Evolutionary conservation across 306 rosid genomes (phyloP).

Genomic region (Alnus rubra): DNA sequence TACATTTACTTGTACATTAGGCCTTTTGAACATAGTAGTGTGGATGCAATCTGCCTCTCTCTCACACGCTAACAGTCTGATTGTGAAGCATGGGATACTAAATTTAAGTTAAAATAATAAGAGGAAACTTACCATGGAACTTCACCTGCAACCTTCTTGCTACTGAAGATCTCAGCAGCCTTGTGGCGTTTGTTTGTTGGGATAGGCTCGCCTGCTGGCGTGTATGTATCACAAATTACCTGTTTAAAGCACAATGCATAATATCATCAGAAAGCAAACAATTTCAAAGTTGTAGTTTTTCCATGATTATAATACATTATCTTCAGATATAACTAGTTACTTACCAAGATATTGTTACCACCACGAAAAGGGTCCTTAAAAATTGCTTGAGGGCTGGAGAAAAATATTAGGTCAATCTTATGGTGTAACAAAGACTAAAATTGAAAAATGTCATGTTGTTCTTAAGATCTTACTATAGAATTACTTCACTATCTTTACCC

Average conservation of each 20-base stretch:
- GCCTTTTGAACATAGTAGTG: not conserved
- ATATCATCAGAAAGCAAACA: constrained; percentile 15
- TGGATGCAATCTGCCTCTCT: not conserved
- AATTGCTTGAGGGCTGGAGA: constrained; percentile 87
- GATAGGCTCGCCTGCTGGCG: constrained; percentile 90
- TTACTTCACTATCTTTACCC: constrained; percentile 99
- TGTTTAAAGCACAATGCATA: constrained; percentile 35
- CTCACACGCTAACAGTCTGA: not conserved
- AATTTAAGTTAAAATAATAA: not conserved
- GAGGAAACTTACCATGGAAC: constrained; percentile 69
- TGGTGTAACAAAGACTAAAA: constrained; percentile 15
- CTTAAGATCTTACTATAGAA: constrained; percentile 77
- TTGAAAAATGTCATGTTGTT: constrained; percentile 8
- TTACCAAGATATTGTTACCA: constrained; percentile 95
- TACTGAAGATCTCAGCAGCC: constrained; percentile 85
- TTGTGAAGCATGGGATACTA: not conserved
- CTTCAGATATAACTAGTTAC: constrained; percentile 28
- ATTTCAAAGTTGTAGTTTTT: not conserved
- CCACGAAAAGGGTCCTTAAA: constrained; percentile 98
- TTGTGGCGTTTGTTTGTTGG: constrained; percentile 90
- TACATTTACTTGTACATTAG: too few species aligned
- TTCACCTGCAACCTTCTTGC: constrained; percentile 74
- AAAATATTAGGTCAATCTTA: constrained; percentile 25
- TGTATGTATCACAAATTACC: constrained; percentile 93
- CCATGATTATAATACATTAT: constrained; percentile 6